Conservation (phyloP, 768 basidiomycete genomes). For the Suillus brevipes region DNA sequence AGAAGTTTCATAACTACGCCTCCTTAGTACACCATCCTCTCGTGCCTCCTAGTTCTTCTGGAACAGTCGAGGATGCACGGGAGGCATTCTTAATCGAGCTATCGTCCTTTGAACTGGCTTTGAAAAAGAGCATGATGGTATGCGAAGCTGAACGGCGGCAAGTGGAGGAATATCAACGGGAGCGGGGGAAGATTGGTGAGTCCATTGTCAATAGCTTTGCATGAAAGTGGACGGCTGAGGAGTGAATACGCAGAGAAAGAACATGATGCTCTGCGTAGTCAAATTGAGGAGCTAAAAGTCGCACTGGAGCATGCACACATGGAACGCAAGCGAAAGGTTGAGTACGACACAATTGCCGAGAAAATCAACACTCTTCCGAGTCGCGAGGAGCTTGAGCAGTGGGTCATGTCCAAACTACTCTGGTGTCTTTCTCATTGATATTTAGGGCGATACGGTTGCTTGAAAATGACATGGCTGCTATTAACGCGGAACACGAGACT, state of each 20-base stretch:
- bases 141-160: constrained; percentile 85
- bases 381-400: constrained; percentile 78
- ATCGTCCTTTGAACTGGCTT: constrained; percentile 68
- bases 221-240: neutral
- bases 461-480: constrained; percentile 78
- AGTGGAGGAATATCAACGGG: constrained; percentile 79
- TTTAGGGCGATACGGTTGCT: constrained; percentile 64
- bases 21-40: constrained; percentile 53
- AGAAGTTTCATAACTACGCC: constrained; percentile 77
- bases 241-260: constrained; percentile 55
- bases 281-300: constrained; percentile 78
- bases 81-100: constrained; percentile 81
- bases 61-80: constrained; percentile 63
- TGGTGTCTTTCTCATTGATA: neutral
- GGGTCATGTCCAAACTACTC: constrained; percentile 30
- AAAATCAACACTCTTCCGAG: constrained; percentile 77
- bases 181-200: constrained; percentile 71
- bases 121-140: constrained; percentile 80
- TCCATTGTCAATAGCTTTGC: constrained; percentile 11
- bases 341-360: constrained; percentile 83
- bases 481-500: constrained; percentile 70
- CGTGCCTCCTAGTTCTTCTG: constrained; percentile 29
- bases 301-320: constrained; percentile 79
- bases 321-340: constrained; percentile 74
- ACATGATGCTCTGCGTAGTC: constrained; percentile 60